Conservation (phyloP, 2,329 filamentous ascomycete species). For the Penicillium palitans region DNA sequence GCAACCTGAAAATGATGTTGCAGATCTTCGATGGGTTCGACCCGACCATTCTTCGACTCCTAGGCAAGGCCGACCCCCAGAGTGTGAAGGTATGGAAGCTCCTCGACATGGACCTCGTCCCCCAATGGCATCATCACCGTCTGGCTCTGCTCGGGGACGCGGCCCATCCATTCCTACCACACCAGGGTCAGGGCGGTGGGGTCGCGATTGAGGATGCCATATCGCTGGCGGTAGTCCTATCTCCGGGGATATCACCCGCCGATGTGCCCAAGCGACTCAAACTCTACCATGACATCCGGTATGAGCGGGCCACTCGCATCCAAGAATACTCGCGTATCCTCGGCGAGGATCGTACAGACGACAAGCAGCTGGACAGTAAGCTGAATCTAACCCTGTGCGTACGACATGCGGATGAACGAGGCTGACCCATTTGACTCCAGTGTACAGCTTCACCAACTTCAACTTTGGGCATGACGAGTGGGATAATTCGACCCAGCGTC, state of each 20-base stretch:
- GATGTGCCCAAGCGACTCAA: constrained; percentile 58
- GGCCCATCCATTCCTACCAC: constrained; percentile 67
- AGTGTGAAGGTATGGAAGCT: constrained; percentile 60
- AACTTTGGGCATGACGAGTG: constrained; percentile 62
- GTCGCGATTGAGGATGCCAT: constrained; percentile 68
- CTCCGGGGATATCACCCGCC: constrained; percentile 42
- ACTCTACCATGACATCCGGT: constrained; percentile 60
- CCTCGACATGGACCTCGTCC: constrained; percentile 62
- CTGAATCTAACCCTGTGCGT: no score
- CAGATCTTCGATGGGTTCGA: constrained; percentile 44
- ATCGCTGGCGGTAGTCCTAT: constrained; percentile 58
- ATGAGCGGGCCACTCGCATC: constrained; percentile 58
- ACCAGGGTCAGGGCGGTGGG: constrained; percentile 63
- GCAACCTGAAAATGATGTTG: constrained; percentile 27
- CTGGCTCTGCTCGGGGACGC: constrained; percentile 65
- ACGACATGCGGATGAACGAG: no score
- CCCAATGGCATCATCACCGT: constrained; percentile 54
- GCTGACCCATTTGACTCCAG: neutral
- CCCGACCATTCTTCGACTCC: constrained; percentile 38
- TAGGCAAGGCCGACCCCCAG: constrained; percentile 45
- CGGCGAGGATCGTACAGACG: neutral
- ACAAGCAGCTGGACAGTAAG: neutral
- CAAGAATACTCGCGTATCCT: constrained; percentile 39
- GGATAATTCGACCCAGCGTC: constrained; percentile 53
- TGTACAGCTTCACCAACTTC: neutral